Conservation (phyloP, 306 rosid species). For the cucumber (Cucumis sativus) region Cucumber_9930_V3 NC_026656.2:19801001-19801500, state of each 20-base stretch:
- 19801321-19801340: neutral
- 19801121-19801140: neutral
- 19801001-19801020: constrained; percentile 33
- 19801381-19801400: neutral
- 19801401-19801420: neutral
- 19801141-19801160: neutral
- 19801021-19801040: constrained; percentile 24
- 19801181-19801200: neutral
- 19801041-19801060: constrained; percentile 68
- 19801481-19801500: no score
- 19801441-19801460: no score
- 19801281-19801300: neutral
- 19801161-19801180: neutral
- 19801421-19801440: neutral
- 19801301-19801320: neutral
- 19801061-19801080: constrained; percentile 78
- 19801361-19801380: neutral
- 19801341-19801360: neutral
- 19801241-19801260: neutral
- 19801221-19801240: neutral
- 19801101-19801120: neutral
- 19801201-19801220: neutral
- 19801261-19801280: neutral
- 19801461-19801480: no score
- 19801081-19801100: neutral